Conservation (phyloP, 345 rosid species). For the sweet orange (Citrus sinensis) region DVS_A1.0 CM039168.1:3132001-3132500, state of each 20-base stretch:
- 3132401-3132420: slow-evolving; percentile 79
- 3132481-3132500: slow-evolving; percentile 22
- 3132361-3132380: background rate
- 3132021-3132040: background rate
- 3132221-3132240: background rate
- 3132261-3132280: background rate
- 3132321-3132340: background rate
- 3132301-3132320: background rate
- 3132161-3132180: background rate
- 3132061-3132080: background rate
- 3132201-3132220: background rate
- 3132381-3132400: background rate
- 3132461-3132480: slow-evolving; percentile 71
- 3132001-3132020: background rate
- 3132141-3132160: background rate
- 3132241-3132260: background rate
- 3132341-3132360: background rate
- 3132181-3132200: background rate
- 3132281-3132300: background rate
- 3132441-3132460: slow-evolving; percentile 82
- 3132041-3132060: slow-evolving; percentile 1
- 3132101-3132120: background rate
- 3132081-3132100: background rate
- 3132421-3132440: slow-evolving; percentile 83
- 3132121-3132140: background rate